Base-by-base conservation (phyloP, 1,284 basidiomycete genomes). In the Rhodotorula sp. region DNA sequence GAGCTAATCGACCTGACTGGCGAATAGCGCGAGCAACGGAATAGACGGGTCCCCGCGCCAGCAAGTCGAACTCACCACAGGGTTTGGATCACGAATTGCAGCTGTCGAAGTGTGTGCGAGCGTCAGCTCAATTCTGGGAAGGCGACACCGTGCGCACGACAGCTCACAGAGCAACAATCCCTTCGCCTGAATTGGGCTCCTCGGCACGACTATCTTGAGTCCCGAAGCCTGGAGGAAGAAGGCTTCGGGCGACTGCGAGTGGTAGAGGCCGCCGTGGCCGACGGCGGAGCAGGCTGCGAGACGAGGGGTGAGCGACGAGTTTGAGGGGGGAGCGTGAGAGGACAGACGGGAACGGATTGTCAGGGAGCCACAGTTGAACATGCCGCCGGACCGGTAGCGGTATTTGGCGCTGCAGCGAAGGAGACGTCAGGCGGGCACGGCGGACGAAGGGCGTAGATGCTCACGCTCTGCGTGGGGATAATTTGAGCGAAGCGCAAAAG, bases 101-200 rank as follows among this genome's bases (percentile, higher is more conserved):
- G 87, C 86, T 74, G 32, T 6, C 8, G 30, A 20, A 57, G 27
- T 30, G 27, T n/a, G 5, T 2, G 2, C 32, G 49, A 4, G 13
- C 13, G 30, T 34, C 36, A 54, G 39, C n/a, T 11, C 22, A 3
- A 19, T 6, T 55, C 44, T 62, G 39, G 15, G 32, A 29, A 29
- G 48, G 27, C 22, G 32, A 19, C 9, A 1, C 20, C 0, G 1
- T 15, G 10, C n/a, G n/a, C 24, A 51, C 8, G 20, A 24, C 10
- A 64, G 34, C 70, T 20, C 24, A 72, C 71, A 51, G 9, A 95
- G 84, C 11, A 97, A 82, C 2, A 97, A 82, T 1, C 94, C 94
- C 81, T 97, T 97, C 29, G 93, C 94, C 83, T 97, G 94, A 49
- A 94, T 88, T 0, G 94, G 94, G 5, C 91, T 92, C 24, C 94